Evolutionary conservation across 2,329 filamentous ascomycete genomes (phyloP).

Genomic region (Hymenoscyphus albidus): DNA sequence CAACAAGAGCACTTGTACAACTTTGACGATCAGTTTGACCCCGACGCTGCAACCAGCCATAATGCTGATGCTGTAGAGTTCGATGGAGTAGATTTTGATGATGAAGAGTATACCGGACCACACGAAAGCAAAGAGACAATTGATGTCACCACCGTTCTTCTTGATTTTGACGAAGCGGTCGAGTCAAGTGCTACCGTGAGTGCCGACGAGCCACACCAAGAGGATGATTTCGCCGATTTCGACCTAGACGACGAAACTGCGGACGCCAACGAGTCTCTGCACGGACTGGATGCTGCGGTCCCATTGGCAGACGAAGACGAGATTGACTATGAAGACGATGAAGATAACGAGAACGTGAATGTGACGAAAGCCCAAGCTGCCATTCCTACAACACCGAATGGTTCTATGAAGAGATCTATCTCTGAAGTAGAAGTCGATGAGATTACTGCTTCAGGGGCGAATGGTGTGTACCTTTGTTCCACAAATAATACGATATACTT

Average conservation of each 20-base stretch:
- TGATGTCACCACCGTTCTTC: conserved; percentile 8
- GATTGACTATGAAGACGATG: conserved; percentile 32
- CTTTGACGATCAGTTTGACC: conserved; percentile 5
- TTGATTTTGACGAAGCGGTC: conserved; percentile 23
- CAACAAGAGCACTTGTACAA: neutral
- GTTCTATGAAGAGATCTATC: conserved; percentile 29
- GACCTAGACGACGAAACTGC: conserved; percentile 2
- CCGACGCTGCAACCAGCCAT: neutral
- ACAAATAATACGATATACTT: neutral
- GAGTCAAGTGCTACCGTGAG: conserved; percentile 36
- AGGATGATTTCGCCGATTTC: conserved; percentile 33
- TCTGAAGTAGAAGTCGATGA: conserved; percentile 19
- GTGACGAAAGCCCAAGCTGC: conserved; percentile 4
- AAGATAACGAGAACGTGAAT: conserved; percentile 16
- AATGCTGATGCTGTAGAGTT: conserved; percentile 7
- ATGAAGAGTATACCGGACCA: conserved; percentile 39
- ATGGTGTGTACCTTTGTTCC: conserved; percentile 25
- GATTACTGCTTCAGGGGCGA: conserved; percentile 15
- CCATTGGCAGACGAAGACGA: conserved; percentile 26
- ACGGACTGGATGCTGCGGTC: neutral
- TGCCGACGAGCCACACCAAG: conserved; percentile 36
- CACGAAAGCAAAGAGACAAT: conserved; percentile 29
- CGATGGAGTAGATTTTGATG: conserved; percentile 12
- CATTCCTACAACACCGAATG: conserved; percentile 19
- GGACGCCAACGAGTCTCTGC: neutral